A percentile compares a stretch with the other conserved stretches of the same genome.
phyloP scores from a whole-genome alignment of 768 basidiomycete genomes.

The Chlorophyllum brunneum region DNA sequence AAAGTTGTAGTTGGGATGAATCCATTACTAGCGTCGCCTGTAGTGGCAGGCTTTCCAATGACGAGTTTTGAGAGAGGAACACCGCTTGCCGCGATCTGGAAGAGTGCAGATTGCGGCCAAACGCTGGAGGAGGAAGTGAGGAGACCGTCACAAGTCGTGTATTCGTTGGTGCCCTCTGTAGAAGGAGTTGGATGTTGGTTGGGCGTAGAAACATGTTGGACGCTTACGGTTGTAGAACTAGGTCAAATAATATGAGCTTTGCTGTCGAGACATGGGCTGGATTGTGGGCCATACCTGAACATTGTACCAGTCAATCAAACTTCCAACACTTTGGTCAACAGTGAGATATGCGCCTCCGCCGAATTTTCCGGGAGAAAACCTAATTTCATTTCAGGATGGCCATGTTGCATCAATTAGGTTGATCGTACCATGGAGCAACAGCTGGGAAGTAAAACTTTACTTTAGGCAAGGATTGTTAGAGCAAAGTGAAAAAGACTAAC shows the following conservation, averaged over 20 bases:
- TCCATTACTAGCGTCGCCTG: conserved; percentile 53
- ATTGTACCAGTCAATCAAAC: conserved; percentile 64
- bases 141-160: conserved; percentile 58
- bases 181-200: background rate
- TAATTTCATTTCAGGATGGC: conserved; percentile 15
- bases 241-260: background rate
- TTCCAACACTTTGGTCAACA: conserved; percentile 51
- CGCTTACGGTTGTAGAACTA: conserved; percentile 45
- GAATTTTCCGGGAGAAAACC: conserved; percentile 40
- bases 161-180: conserved; percentile 60
- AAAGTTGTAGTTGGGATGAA: conserved; percentile 58
- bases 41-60: conserved; percentile 67
- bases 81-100: conserved; percentile 57
- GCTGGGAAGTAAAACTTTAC: conserved; percentile 31
- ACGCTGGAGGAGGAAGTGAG: conserved; percentile 51
- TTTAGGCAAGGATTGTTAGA: background rate
- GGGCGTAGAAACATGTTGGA: background rate
- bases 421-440: conserved; percentile 42
- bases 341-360: conserved; percentile 52
- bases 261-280: background rate
- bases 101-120: conserved; percentile 61
- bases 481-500: conserved; percentile 26
- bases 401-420: background rate
- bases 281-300: conserved; percentile 34
- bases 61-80: conserved; percentile 62